These are phyloP conservation scores for Phascolomyces articulosus DNA, from an alignment of 371 early-diverging fungal species.

Conservation along the genomic window DNA sequence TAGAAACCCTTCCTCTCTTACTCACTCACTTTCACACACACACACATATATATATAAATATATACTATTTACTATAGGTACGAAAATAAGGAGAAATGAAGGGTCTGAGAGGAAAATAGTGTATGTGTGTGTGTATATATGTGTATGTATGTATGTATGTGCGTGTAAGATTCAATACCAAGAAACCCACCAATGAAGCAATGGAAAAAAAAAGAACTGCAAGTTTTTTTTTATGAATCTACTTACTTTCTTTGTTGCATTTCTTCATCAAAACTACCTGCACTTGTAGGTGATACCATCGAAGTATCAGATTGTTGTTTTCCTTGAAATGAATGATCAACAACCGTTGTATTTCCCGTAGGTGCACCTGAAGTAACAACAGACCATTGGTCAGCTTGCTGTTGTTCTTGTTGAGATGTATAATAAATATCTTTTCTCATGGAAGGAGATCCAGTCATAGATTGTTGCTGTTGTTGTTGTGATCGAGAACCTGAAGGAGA, in stretches of 20 bases:
- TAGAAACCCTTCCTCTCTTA: not conserved
- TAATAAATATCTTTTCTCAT: slow-evolving; percentile 13
- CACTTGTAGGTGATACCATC: slow-evolving; percentile 18
- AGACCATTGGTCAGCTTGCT: slow-evolving; percentile 6
- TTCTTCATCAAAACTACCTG: slow-evolving; percentile 40
- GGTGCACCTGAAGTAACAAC: slow-evolving; percentile 4
- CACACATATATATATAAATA: no score
- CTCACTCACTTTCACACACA: not conserved
- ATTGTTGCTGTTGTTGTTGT: not conserved
- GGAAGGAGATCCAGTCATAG: not conserved
- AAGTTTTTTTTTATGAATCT: no score
- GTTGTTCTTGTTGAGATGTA: slow-evolving; percentile 10
- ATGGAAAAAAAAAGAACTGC: no score
- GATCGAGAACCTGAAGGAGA: not conserved
- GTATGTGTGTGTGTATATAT: no score
- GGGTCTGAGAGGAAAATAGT: no score
- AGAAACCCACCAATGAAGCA: no score
- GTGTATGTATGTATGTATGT: no score
- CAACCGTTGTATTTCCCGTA: not conserved
- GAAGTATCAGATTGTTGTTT: slow-evolving; percentile 11
- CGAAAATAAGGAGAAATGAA: no score
- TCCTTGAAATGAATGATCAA: slow-evolving; percentile 11
- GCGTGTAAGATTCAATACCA: no score
- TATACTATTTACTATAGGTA: no score
- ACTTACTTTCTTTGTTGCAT: slow-evolving; percentile 44